These are phyloP conservation scores for Nothopassalora personata DNA, from an alignment of 2,329 filamentous ascomycete species.

Conservation along the genomic window DNA sequence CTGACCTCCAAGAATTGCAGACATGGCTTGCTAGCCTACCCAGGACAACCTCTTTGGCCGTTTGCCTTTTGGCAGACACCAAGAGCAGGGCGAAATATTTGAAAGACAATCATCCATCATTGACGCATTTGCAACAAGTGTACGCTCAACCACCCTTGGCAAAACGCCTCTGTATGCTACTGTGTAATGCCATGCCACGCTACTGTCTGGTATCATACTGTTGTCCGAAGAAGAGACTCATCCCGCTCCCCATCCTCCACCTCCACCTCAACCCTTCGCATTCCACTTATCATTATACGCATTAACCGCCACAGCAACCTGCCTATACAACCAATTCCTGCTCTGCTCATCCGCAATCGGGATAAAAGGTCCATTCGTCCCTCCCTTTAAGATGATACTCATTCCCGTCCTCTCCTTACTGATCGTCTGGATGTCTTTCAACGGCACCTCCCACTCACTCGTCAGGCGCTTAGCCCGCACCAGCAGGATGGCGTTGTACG, in stretches of 20 bases:
- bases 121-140: too few species aligned
- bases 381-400: constrained; percentile 80
- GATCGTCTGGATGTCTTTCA: constrained; percentile 96
- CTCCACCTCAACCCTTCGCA: constrained; percentile 46
- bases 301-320: constrained; percentile 62
- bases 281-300: constrained; percentile 64
- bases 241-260: background rate
- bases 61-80: too few species aligned
- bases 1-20: background rate
- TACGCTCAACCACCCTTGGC: background rate
- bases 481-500: constrained; percentile 70
- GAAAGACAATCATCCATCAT: too few species aligned
- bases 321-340: constrained; percentile 61
- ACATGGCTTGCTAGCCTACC: background rate
- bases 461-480: constrained; percentile 79
- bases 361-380: constrained; percentile 89
- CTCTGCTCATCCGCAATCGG: constrained; percentile 83
- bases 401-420: constrained; percentile 93
- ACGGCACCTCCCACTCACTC: constrained; percentile 90
- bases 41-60: too few species aligned
- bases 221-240: background rate
- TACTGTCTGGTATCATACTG: background rate
- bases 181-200: background rate
- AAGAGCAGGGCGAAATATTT: too few species aligned
- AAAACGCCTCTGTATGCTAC: background rate